Evolutionary conservation across 2,329 filamentous ascomycete species (phyloP).

Genomic region (Aspergillus sp.): DNA sequence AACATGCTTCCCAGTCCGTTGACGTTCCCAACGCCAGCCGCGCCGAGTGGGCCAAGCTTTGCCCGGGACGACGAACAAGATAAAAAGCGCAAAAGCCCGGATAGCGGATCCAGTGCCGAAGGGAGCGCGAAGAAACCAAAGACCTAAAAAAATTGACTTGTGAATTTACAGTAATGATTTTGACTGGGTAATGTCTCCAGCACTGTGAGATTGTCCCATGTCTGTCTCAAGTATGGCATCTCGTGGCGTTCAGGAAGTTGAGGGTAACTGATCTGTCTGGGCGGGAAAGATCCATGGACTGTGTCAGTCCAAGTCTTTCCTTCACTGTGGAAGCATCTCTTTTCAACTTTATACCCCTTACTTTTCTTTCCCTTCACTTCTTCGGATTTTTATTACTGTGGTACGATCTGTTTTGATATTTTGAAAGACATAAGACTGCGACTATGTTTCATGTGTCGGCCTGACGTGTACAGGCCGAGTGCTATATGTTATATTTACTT

Average conservation of each 20-base stretch:
- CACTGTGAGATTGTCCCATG: background rate
- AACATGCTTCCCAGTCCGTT: constrained; percentile 90
- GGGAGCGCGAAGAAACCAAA: constrained; percentile 40
- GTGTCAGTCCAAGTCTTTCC: constrained; percentile 8
- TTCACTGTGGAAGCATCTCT: constrained; percentile 4
- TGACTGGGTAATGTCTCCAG: background rate
- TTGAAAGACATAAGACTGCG: too few relatives aligned
- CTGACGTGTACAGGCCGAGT: background rate
- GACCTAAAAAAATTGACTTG: constrained; percentile 22
- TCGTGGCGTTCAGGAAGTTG: constrained; percentile 17
- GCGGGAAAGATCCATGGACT: constrained; percentile 10
- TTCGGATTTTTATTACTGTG: background rate
- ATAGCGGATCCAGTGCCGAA: constrained; percentile 33
- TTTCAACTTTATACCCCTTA: constrained; percentile 3
- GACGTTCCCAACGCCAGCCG: constrained; percentile 80
- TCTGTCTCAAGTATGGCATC: constrained; percentile 16
- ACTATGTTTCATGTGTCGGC: too few relatives aligned
- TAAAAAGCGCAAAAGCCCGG: constrained; percentile 46
- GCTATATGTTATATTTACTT: background rate
- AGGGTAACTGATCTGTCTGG: background rate
- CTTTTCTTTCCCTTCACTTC: background rate
- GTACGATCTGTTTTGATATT: background rate
- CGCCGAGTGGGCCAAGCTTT: constrained; percentile 41
- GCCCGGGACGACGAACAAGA: constrained; percentile 43
- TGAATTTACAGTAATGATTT: constrained; percentile 7